Base-by-base conservation (phyloP, 2,329 filamentous ascomycete species). In the Colletotrichum aenigma region DNA sequence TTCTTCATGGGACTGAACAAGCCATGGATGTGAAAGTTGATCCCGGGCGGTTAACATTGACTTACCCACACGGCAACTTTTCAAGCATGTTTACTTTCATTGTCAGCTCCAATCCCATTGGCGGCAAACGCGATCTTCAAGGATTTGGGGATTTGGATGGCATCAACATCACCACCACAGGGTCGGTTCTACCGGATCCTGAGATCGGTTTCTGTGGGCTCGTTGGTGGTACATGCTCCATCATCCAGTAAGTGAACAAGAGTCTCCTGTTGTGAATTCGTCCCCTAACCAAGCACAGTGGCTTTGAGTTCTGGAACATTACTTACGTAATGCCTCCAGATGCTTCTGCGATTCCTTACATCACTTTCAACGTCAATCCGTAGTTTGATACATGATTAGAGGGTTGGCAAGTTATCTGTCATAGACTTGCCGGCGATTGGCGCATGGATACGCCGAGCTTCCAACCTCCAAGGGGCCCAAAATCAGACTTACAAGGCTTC, bases 11-110 rank as follows among this genome's bases (percentile, higher is more conserved):
- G 0, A 85, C 83, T 1, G 84, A 88, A 70, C 79, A 79, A 18
- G 81, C 84, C 8, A 79, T 90, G 66, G 78, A 87, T 28, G 83
- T 84, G 0, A 79, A 85, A n/a, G 86, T 89, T 0, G 81, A 82
- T 5, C 85, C 87, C 0, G 81, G 84, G 10, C 80, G 78, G 0
- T 81, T 93, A 7, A 85, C 85, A 10, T 79, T 93, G 4, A 86
- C 87, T 0, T 93, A 93, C 75, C 91, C 91, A 0, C 76, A 82
- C 12, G 90, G 90, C 2, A 89, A 87, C 61, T 78, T 83, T 0
- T 82, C 81, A 4, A 89, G 87, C 16, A 81, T 86, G 10, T 91
- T 91, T 78, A 87, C 85, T 1, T 85, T 91, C 30, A 77, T 89
- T 4, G 85, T 91, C 0, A 87, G 86, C 0, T 87, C 88, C 4